Percentiles rank a stretch among this genome's conserved stretches.
These are phyloP conservation scores for Trichophyton schoenleinii DNA, from an alignment of 2,329 filamentous ascomycete genomes.

Conservation along the genomic window DNA sequence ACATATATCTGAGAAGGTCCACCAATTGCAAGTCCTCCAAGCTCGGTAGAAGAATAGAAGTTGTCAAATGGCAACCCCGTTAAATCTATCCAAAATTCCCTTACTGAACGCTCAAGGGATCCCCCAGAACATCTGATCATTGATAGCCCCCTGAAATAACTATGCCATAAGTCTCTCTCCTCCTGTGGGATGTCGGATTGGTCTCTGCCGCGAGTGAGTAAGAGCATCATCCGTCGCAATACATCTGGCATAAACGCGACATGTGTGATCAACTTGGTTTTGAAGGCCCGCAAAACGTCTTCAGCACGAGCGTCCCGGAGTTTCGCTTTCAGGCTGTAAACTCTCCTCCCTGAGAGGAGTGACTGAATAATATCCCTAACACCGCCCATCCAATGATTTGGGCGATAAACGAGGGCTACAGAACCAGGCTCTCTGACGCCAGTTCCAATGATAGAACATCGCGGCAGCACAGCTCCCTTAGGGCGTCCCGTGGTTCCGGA, in stretches of 20 bases:
- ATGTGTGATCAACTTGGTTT: neutral
- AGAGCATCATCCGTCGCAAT: neutral
- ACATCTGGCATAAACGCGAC: neutral
- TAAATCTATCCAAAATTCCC: slow-evolving; percentile 5
- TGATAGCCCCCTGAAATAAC: neutral
- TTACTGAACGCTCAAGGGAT: neutral
- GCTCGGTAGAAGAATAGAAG: slow-evolving; percentile 5
- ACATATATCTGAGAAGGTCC: too few relatives aligned
- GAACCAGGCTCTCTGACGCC: neutral
- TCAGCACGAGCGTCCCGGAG: neutral
- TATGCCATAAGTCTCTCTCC: neutral
- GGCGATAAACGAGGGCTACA: neutral
- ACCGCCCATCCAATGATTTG: slow-evolving; percentile 8
- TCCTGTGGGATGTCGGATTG: neutral
- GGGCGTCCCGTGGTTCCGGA: slow-evolving; percentile 35
- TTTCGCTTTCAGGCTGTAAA: neutral
- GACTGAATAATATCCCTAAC: neutral
- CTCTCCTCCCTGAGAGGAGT: slow-evolving; percentile 1
- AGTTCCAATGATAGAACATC: neutral
- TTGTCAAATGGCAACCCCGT: neutral
- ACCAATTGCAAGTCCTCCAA: neutral
- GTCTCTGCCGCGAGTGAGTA: neutral
- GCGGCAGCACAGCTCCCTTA: slow-evolving; percentile 28
- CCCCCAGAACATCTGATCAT: neutral
- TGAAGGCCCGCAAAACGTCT: neutral